Conservation (phyloP, 2,329 filamentous ascomycete genomes). For the Fusarium napiforme region DNA sequence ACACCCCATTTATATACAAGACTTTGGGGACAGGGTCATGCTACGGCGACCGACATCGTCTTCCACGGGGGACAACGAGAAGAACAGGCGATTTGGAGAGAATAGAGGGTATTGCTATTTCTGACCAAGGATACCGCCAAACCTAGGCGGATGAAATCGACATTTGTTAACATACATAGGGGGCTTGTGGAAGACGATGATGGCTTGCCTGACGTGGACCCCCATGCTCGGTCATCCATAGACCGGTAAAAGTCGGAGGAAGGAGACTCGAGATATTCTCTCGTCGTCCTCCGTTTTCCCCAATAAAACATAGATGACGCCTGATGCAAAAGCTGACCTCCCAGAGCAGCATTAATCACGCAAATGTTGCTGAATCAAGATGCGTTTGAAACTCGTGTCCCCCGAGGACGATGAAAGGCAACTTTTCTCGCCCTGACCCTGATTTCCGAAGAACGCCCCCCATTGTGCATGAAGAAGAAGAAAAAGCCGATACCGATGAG, state of each 20-base stretch:
- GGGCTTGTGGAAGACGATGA: conserved; percentile 74
- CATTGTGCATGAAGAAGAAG: conserved; percentile 34
- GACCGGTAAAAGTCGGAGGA: conserved; percentile 37
- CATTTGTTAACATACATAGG: conserved; percentile 73
- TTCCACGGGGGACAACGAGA: conserved; percentile 59
- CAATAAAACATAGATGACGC: conserved; percentile 46
- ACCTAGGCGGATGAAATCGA: conserved; percentile 48
- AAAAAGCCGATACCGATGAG: conserved; percentile 37
- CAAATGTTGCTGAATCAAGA: conserved; percentile 49
- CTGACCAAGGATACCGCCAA: conserved; percentile 52
- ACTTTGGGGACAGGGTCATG: conserved; percentile 53
- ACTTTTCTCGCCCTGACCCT: conserved; percentile 33
- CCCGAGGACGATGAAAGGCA: conserved; percentile 41
- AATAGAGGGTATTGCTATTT: conserved; percentile 56
- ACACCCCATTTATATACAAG: conserved; percentile 57
- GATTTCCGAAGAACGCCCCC: conserved; percentile 47
- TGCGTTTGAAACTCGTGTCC: conserved; percentile 46
- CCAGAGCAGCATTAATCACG: conserved; percentile 45
- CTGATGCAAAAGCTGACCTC: conserved; percentile 47
- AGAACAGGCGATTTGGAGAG: conserved; percentile 49
- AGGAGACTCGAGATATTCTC: conserved; percentile 37
- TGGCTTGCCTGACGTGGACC: conserved; percentile 68
- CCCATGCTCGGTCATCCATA: conserved; percentile 36
- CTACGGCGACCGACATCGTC: conserved; percentile 72
- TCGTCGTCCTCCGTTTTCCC: conserved; percentile 38